Evolutionary conservation across 108 stramenopile genomes (phyloP).

Genomic region (Nannochloropsis granulata): DNA sequence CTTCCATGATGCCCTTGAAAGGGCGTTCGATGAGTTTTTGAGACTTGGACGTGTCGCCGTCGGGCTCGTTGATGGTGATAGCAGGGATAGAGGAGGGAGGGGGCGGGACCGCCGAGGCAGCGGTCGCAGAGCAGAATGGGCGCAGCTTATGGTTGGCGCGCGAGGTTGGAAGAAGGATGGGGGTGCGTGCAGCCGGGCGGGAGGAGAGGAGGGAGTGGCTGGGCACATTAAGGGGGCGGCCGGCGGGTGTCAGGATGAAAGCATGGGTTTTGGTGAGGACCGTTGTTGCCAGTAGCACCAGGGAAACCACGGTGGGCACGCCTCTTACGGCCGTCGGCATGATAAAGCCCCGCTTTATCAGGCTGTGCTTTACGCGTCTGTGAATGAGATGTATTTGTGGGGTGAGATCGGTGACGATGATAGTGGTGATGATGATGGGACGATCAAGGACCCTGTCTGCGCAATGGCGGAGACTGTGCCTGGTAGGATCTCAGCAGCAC

Average conservation of each 20-base stretch:
- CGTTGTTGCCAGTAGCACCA: background rate
- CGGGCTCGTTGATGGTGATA: background rate
- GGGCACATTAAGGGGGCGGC: background rate
- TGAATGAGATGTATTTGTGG: too few relatives aligned
- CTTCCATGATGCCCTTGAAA: slow-evolving; percentile 13
- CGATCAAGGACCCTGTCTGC: too few relatives aligned
- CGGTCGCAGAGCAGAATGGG: background rate
- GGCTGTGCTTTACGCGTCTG: too few relatives aligned
- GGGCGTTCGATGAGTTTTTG: slow-evolving; percentile 14
- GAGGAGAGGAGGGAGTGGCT: background rate
- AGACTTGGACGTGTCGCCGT: background rate
- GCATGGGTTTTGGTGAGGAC: background rate
- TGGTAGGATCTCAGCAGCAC: too few relatives aligned
- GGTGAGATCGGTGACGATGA: too few relatives aligned
- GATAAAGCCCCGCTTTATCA: too few relatives aligned
- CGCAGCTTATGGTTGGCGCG: background rate
- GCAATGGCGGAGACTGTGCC: too few relatives aligned
- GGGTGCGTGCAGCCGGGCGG: background rate
- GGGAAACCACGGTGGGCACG: background rate
- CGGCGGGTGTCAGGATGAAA: background rate
- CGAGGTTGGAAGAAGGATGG: background rate
- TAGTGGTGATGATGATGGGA: too few relatives aligned
- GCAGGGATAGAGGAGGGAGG: background rate
- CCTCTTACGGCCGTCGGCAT: too few relatives aligned
- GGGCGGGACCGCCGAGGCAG: background rate